Evolutionary conservation across 139 green algal species (phyloP).

Genomic region (Coelastrella sp.): DNA sequence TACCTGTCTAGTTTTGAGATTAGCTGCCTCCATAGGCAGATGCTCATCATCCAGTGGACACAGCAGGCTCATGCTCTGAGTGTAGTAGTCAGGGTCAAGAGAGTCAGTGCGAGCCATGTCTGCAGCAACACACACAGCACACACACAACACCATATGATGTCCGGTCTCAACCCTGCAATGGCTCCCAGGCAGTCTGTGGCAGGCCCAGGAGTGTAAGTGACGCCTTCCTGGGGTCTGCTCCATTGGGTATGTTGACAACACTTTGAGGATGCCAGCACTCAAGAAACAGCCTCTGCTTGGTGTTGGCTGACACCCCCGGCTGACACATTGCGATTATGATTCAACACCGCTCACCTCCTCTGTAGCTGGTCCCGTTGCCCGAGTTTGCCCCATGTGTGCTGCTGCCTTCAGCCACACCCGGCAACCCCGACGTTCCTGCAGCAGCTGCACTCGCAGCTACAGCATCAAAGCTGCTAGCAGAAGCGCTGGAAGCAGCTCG

Average conservation of each 20-base stretch:
- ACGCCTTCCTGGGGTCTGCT: not conserved
- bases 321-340: too few relatives aligned
- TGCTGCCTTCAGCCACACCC: constrained; percentile 17
- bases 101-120: constrained; percentile 26
- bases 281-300: too few relatives aligned
- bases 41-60: constrained; percentile 73
- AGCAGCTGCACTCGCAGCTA: not conserved
- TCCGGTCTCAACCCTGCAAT: not conserved
- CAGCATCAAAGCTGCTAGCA: constrained; percentile 3
- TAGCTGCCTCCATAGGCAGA: constrained; percentile 70
- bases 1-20: constrained; percentile 73
- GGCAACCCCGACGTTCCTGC: not conserved
- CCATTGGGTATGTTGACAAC: too few relatives aligned
- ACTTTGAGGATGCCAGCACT: too few relatives aligned
- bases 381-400: not conserved
- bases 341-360: not conserved
- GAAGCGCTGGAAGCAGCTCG: constrained; percentile 18
- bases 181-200: not conserved
- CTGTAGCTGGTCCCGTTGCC: not conserved
- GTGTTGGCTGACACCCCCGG: too few relatives aligned
- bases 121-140: not conserved
- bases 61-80: constrained; percentile 65
- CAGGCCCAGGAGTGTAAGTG: not conserved
- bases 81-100: constrained; percentile 44
- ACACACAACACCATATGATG: not conserved